Evolutionary conservation across 805 yeast genomes (phyloP).

Genomic region (Saturnispora mendoncae): DNA sequence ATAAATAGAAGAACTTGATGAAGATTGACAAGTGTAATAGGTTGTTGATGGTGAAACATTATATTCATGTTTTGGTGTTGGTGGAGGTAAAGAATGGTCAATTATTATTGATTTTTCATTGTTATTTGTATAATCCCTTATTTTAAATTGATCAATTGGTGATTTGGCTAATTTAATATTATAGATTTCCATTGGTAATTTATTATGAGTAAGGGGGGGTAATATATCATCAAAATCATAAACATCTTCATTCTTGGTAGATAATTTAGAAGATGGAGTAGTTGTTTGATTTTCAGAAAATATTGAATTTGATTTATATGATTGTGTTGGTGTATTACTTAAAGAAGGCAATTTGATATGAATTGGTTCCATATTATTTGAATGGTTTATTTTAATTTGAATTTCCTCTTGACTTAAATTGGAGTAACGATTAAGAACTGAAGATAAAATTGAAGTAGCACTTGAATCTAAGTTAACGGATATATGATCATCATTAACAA

Average conservation of each 20-base stretch:
- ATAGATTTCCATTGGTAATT: constrained; percentile 2
- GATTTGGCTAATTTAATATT: constrained; percentile 15
- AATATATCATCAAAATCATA: background rate
- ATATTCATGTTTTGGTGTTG: constrained; percentile 7
- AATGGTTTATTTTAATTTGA: background rate
- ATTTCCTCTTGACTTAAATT: background rate
- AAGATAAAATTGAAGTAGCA: constrained; percentile 4
- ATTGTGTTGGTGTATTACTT: background rate
- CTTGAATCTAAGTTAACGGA: constrained; percentile 1
- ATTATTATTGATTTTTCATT: constrained; percentile 5
- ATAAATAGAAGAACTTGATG: background rate
- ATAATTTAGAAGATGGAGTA: background rate
- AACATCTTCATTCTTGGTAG: background rate
- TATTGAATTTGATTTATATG: constrained; percentile 6
- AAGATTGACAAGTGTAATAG: constrained; percentile 6
- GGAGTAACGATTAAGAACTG: constrained; percentile 3
- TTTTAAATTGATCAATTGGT: constrained; percentile 21
- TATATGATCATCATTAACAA: constrained; percentile 3
- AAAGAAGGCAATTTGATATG: background rate
- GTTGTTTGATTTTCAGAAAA: background rate
- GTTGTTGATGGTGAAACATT: constrained; percentile 1
- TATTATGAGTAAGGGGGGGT: background rate
- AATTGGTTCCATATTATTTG: background rate
- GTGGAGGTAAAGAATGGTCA: constrained; percentile 9
- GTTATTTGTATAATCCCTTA: constrained; percentile 18